Conservation (phyloP, 2,329 filamentous ascomycete species). For the Cladosporium sp. region DNA sequence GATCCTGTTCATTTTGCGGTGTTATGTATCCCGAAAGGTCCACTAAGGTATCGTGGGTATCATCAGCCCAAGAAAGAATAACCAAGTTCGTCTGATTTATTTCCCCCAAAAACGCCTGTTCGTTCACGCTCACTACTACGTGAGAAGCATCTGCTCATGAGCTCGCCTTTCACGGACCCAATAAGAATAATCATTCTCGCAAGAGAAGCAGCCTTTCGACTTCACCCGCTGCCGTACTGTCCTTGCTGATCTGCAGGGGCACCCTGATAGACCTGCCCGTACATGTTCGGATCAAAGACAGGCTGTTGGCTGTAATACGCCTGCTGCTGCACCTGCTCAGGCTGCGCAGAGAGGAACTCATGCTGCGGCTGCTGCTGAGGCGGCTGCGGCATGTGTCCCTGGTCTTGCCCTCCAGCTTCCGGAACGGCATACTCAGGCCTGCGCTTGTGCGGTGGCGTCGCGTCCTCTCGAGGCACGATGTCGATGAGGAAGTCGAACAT, state of each 20-base stretch:
- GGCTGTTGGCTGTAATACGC: constrained; percentile 61
- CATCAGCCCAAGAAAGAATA: not conserved
- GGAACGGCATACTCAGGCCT: constrained; percentile 38
- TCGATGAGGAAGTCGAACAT: constrained; percentile 99
- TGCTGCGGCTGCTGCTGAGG: constrained; percentile 51
- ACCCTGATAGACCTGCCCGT: constrained; percentile 34
- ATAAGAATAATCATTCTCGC: too few species aligned
- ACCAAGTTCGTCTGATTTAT: not conserved
- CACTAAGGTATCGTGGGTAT: not conserved
- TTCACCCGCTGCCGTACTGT: constrained; percentile 7
- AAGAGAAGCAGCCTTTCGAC: not conserved
- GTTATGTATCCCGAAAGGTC: not conserved
- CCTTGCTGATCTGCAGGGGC: constrained; percentile 7
- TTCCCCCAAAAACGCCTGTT: not conserved
- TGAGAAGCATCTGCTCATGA: not conserved
- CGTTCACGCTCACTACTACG: not conserved
- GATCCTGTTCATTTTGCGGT: not conserved
- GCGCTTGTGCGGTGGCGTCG: constrained; percentile 76
- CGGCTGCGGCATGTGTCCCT: constrained; percentile 28
- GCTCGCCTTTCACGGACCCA: not conserved
- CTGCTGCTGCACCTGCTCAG: constrained; percentile 67
- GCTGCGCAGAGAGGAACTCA: constrained; percentile 49
- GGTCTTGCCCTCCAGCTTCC: constrained; percentile 30
- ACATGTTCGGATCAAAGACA: constrained; percentile 83
- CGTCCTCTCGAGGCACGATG: constrained; percentile 94